phyloP scores from a whole-genome alignment of 345 rosid species.

The Kernera saxatilis region DNA sequence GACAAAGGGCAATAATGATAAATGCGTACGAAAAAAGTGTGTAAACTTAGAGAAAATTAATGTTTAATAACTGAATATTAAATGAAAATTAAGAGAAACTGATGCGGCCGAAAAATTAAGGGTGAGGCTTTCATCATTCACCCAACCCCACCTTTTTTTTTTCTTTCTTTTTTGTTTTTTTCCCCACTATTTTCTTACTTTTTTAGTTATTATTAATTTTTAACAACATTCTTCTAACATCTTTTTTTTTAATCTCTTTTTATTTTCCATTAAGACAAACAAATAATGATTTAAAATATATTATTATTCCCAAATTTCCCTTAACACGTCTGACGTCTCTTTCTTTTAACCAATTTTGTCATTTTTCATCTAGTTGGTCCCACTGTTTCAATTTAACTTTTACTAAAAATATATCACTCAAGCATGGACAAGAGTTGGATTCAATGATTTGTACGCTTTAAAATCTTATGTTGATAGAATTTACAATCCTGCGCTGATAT shows the following conservation, averaged over 20 bases:
- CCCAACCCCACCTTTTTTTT: slow-evolving; percentile 6
- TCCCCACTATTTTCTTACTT: not conserved
- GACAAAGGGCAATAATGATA: slow-evolving; percentile 34
- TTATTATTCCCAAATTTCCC: not conserved
- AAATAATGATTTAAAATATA: not conserved
- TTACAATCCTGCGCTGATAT: not conserved
- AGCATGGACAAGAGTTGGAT: not conserved
- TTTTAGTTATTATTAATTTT: not conserved
- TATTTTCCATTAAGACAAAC: not conserved
- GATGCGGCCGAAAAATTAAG: slow-evolving; percentile 26
- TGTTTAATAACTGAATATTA: not conserved
- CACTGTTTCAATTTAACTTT: slow-evolving; percentile 1
- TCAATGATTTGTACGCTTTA: not conserved
- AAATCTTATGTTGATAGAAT: not conserved
- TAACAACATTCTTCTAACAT: not conserved
- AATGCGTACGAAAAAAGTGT: slow-evolving; percentile 42
- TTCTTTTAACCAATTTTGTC: slow-evolving; percentile 7
- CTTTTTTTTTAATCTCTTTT: not conserved
- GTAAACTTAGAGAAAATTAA: slow-evolving; percentile 10
- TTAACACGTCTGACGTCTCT: not conserved
- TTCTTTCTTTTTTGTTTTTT: not conserved
- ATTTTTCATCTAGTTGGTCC: slow-evolving; percentile 7
- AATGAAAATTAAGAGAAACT: not conserved
- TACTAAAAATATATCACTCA: slow-evolving; percentile 1
- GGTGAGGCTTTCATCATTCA: slow-evolving; percentile 22